Conservation (phyloP, 768 basidiomycete species). For the Rubroboletus satanas region DNA sequence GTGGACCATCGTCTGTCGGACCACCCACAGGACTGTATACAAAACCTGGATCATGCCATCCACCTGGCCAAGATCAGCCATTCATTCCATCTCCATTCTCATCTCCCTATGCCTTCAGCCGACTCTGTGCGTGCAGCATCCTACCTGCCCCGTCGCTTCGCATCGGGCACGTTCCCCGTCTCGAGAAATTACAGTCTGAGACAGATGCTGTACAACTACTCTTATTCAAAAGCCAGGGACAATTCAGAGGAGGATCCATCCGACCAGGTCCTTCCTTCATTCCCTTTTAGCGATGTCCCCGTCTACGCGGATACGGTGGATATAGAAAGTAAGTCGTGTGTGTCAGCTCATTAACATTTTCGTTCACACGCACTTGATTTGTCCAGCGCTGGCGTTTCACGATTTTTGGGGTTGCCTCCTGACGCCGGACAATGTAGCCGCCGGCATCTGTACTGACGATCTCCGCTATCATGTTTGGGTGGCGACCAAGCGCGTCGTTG, state of each 20-base stretch:
- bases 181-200: slow-evolving; percentile 22
- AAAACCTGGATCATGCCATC: slow-evolving; percentile 2
- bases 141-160: slow-evolving; percentile 18
- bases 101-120: slow-evolving; percentile 7
- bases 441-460: slow-evolving; percentile 23
- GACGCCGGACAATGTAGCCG: slow-evolving; percentile 32
- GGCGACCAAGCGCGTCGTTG: slow-evolving; percentile 29
- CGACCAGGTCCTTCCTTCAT: slow-evolving; percentile 32
- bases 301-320: slow-evolving; percentile 40
- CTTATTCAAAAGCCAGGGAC: background rate
- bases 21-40: slow-evolving; percentile 14
- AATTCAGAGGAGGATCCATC: slow-evolving; percentile 5
- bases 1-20: slow-evolving; percentile 3
- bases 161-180: slow-evolving; percentile 29
- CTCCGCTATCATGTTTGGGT: slow-evolving; percentile 35
- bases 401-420: slow-evolving; percentile 33
- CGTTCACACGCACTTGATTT: background rate
- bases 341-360: background rate
- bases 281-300: slow-evolving; percentile 27
- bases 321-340: slow-evolving; percentile 38
- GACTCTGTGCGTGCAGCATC: slow-evolving; percentile 4
- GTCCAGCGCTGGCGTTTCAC: slow-evolving; percentile 32
- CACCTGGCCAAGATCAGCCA: background rate
- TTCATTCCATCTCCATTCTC: background rate
- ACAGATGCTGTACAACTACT: slow-evolving; percentile 28